Evolutionary conservation across 805 yeast species (phyloP).

Genomic region (Torulaspora microellipsoides): DNA sequence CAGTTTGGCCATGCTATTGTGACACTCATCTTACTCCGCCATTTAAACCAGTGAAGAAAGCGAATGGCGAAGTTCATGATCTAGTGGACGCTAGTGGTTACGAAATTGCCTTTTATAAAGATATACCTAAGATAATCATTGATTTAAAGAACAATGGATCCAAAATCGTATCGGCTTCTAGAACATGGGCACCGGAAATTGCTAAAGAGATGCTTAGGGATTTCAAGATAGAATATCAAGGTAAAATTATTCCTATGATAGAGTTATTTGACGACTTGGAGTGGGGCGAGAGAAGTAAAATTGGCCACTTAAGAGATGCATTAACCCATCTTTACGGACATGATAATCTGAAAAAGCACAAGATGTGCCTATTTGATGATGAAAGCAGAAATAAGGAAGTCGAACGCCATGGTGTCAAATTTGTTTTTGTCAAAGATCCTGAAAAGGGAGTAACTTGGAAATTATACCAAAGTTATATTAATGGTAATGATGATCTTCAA

Average conservation of each 20-base stretch:
- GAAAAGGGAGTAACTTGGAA: constrained; percentile 51
- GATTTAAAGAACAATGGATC: constrained; percentile 48
- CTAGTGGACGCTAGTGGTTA: constrained; percentile 42
- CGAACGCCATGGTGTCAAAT: constrained; percentile 61
- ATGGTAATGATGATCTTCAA: constrained; percentile 4
- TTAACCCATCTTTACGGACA: constrained; percentile 45
- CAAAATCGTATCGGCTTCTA: constrained; percentile 62
- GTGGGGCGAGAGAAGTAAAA: constrained; percentile 66
- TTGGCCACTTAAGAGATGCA: constrained; percentile 54
- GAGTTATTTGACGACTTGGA: constrained; percentile 52
- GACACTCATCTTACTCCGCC: constrained; percentile 37
- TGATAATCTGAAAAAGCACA: constrained; percentile 45
- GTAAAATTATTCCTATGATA: constrained; percentile 24
- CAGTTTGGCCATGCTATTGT: constrained; percentile 38
- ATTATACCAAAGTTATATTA: constrained; percentile 43
- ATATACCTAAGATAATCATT: constrained; percentile 59
- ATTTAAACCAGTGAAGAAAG: constrained; percentile 24
- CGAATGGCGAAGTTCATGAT: constrained; percentile 29
- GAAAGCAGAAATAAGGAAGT: constrained; percentile 77
- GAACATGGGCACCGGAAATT: constrained; percentile 76
- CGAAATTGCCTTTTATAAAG: constrained; percentile 54
- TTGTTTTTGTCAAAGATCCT: constrained; percentile 58
- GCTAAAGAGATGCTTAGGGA: constrained; percentile 58
- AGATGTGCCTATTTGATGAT: constrained; percentile 62
- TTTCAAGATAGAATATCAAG: constrained; percentile 46